Evolutionary conservation across 441 rosid genomes (phyloP).

Genomic region (Erodium trifolium): DNA sequence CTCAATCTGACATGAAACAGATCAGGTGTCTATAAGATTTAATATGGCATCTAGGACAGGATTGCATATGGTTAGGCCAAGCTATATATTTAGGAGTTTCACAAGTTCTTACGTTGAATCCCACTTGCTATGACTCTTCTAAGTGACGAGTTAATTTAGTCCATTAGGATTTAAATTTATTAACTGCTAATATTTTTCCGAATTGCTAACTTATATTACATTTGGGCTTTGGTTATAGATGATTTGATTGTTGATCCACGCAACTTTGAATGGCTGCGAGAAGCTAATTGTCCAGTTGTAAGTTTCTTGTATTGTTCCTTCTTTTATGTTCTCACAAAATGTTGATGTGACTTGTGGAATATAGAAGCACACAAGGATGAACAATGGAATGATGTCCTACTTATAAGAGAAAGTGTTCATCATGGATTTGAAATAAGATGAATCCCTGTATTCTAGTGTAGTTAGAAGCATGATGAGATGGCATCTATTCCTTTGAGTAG

Average conservation of each 20-base stretch:
- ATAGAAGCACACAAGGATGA: neutral
- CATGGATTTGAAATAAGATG: too few species aligned
- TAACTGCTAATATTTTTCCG: constrained; percentile 3
- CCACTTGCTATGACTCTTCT: too few species aligned
- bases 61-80: too few species aligned
- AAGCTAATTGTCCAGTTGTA: constrained; percentile 90
- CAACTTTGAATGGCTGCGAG: constrained; percentile 92
- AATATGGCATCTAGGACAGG: too few species aligned
- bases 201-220: constrained; percentile 20
- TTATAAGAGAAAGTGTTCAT: neutral
- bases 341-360: neutral
- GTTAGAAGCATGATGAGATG: too few species aligned
- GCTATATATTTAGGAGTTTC: too few species aligned
- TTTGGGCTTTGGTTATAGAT: constrained; percentile 39
- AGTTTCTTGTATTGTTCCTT: constrained; percentile 21
- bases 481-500: too few species aligned
- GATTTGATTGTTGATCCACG: constrained; percentile 95
- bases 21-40: too few species aligned
- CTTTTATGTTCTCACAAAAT: neutral
- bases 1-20: too few species aligned
- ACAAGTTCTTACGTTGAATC: too few species aligned
- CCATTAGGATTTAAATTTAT: constrained; percentile 9
- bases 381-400: neutral
- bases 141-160: neutral
- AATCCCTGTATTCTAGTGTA: too few species aligned